Base-by-base conservation (phyloP, 176 grass and related monocot genomes). In the Oryza glaberrima region DNA sequence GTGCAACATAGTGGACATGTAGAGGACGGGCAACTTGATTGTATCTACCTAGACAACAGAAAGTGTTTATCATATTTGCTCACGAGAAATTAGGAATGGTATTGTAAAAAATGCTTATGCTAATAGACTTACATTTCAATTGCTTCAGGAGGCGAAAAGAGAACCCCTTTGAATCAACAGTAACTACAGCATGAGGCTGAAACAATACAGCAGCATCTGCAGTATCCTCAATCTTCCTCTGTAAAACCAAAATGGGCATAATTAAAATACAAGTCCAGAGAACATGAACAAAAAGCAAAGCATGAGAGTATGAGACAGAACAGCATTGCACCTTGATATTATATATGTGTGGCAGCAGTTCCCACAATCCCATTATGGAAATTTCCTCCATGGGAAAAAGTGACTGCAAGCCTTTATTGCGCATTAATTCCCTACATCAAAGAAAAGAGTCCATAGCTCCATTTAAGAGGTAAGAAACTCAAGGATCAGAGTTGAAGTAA, bases 301-400 rank as follows among this genome's bases (percentile, higher is more conserved):
- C 3, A 78, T 80, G 17, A 68, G 84, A 52, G 52, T 20, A 85
- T 56, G 17, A 19, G 17, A 17, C 51, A 49, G n/a, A 69, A 40
- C 41, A 69, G 36, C 77, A 38, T 11, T 68, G 43, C 84, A 98
- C 96, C 96, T 87, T 98, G 83, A 98, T 26, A 17, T 82, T 92
- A 83, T 78, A 77, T 82, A 98, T 65, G 85, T 98, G 96, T 9
- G 96, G 91, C 60, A 98, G 67, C 47, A 95, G 51, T 85, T 98
- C 96, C 96, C 96, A 95, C 84, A 98, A 81, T 28, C 96, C 96
- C 96, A 98, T 98, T 76, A 98, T 85, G 51, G 96, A 71, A 82
- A 98, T 88, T 45, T 98, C 91, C 92, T 98, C 96, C 93, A 98
- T 95, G 26, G 96, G 88, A 86, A 98, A 98, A 84, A 95, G 58